Evolutionary conservation across 176 grass and related monocot genomes (phyloP), one percentile per base, ranked within the genome.

Genomic region (Pontederia crassipes): DNA sequence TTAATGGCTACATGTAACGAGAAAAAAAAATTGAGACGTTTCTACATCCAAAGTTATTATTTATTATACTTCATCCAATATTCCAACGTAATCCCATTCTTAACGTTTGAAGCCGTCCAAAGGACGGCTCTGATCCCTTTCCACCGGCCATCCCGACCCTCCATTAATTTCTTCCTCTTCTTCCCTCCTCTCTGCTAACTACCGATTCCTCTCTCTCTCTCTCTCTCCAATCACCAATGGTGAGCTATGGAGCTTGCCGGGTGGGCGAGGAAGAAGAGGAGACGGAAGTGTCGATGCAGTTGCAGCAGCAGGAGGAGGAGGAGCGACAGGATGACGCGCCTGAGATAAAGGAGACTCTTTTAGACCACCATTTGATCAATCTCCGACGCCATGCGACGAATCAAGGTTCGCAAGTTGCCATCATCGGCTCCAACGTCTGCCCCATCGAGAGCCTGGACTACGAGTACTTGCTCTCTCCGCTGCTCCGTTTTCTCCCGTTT

Each of bases 401-500:
- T 65, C 87, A 82, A 75, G 80, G 84, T 54, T 96, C 92, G 51
- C 86, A 96, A 75, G 56, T 96, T 50, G 92, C 92, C 81, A 90
- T 90, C 81, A 82, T 96, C 66, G 92, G 92, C 62, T 96, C 91
- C 83, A 87, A 96, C 15, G 65, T 77, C 4, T 95, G 90, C 82
- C 90, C 86, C 50, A 89, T 95, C 48, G 83, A 95, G 82, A 95
- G 86, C 79, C 90, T 95, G 32, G 86, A 95, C 52, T 95, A 89
- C 72, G 90, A 95, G 90, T 95, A 77, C 75, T 59, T 11, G 27
- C 9, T 51, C 11, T 28, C 14, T 2, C 51, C 51, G 9, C n/a
- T 54, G 51, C 12, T 54, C 4, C 51, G n/a, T 1, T 54, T 5
- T 12, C n/a, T 9, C 14, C 3, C 14, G 51, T 54, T 24, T 12